Evolutionary conservation across 768 basidiomycete genomes (phyloP), one percentile per base, ranked within the genome.

Genomic region (Termitomyces sp.): DNA sequence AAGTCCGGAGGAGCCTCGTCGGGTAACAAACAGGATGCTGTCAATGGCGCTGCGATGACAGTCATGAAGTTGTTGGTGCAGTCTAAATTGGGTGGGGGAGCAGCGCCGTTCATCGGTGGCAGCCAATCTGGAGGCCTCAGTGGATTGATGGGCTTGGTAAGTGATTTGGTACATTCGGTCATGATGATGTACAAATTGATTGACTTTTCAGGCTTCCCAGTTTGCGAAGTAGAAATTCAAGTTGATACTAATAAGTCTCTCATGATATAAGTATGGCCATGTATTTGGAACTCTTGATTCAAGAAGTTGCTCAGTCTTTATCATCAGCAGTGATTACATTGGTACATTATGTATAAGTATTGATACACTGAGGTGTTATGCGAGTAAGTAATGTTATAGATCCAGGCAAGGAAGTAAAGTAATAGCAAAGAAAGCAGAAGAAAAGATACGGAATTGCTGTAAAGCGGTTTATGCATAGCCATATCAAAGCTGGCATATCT

Each of bases 41-140:
- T 95, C 67, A 91, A 89, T 58, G 82, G 88, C 13, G 93, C 93
- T 47, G 91, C 88, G 3, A 86, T 88, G 84, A 93, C 88, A 0
- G 83, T 91, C 58, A 86, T 92, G 82, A 93, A 95, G 75, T 75
- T 94, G 42, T 67, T 93, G 46, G 83, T 91, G 6, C 85, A 89
- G 67, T 84, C 81, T 44, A 86, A 88, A 71, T 77, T 85, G 65
- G 77, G 78, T 62, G 75, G 70, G 31, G 54, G 54, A 18, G 54
- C 44, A 22, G 54, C 44, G 24, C 46, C 54, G 0, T 69, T 74
- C 1, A 75, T 71, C 18, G 88, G 86, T 4, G 88, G 90, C 0
- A 75, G 82, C 15, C 81, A 84, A 67, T 90, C 89, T 22, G 88
- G 90, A 42, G 90, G 91, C 1, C 68, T 94, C 44, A 68, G 85